Evolutionary conservation across 176 grass and related monocot species (phyloP).

Genomic region (Musa troglodytarum): DNA sequence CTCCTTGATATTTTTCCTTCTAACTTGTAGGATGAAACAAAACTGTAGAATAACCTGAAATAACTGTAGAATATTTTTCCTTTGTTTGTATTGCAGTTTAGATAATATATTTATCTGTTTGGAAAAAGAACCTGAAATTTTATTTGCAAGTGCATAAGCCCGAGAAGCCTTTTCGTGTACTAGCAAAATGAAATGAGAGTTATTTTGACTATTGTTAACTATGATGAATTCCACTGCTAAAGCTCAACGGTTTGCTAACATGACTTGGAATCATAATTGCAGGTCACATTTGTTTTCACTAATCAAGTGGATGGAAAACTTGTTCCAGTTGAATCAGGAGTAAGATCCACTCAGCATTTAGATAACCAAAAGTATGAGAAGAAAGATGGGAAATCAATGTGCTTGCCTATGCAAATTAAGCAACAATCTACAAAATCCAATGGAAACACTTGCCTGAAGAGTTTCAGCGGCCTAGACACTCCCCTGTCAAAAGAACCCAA

Average conservation of each 20-base stretch:
- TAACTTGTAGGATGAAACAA: no score
- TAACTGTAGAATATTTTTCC: background rate
- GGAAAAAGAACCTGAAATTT: background rate
- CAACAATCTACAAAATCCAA: slow-evolving; percentile 27
- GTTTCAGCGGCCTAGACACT: slow-evolving; percentile 36
- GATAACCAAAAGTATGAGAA: slow-evolving; percentile 9
- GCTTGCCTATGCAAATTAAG: slow-evolving; percentile 27
- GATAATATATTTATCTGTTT: background rate
- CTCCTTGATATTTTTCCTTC: no score
- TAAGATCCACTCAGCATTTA: slow-evolving; percentile 34
- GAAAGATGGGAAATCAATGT: slow-evolving; percentile 15
- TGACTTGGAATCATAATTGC: slow-evolving; percentile 24
- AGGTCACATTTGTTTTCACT: slow-evolving; percentile 96
- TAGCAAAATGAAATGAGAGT: background rate
- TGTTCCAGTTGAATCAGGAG: slow-evolving; percentile 71
- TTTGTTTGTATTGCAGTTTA: background rate
- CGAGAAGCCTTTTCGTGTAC: background rate
- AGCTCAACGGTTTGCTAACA: background rate
- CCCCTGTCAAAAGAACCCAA: slow-evolving; percentile 33
- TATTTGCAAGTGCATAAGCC: background rate
- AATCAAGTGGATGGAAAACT: slow-evolving; percentile 98
- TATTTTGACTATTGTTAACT: no score
- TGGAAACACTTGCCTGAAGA: slow-evolving; percentile 42
- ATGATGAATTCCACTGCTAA: background rate
- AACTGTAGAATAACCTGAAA: no score